These are phyloP conservation scores for Boletus sp. DNA, from an alignment of 1,284 basidiomycete species.

Conservation along the genomic window DNA sequence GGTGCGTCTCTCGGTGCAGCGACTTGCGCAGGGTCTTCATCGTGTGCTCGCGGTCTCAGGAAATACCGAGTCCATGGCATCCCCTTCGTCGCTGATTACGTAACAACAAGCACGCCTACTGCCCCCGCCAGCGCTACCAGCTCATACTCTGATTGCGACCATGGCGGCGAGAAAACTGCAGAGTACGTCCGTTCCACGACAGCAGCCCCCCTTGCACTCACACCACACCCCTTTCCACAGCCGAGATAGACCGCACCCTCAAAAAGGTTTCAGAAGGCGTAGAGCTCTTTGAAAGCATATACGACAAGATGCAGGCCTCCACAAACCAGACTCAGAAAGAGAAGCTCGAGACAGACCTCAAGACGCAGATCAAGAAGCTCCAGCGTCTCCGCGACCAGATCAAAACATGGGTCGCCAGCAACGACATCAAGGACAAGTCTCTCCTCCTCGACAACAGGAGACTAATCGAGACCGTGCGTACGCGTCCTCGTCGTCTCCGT, in stretches of 20 bases:
- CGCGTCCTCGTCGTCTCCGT: neutral
- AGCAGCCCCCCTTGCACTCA: neutral
- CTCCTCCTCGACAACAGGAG: conserved; percentile 89
- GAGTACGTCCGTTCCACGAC: conserved; percentile 43
- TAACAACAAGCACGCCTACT: conserved; percentile 12
- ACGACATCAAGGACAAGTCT: conserved; percentile 99
- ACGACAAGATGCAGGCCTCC: conserved; percentile 93
- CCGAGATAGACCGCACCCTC: conserved; percentile 93
- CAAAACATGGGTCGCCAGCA: conserved; percentile 97
- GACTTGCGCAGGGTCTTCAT: conserved; percentile 90
- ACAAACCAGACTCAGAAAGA: conserved; percentile 96
- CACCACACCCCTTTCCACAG: conserved; percentile 44
- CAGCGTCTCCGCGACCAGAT: conserved; percentile 98
- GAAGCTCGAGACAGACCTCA: conserved; percentile 91
- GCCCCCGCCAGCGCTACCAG: too few relatives aligned
- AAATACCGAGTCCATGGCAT: too few relatives aligned
- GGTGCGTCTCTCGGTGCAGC: conserved; percentile 51
- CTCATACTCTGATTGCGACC: conserved; percentile 27
- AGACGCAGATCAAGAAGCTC: conserved; percentile 99
- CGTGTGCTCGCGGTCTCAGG: too few relatives aligned
- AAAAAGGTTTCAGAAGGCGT: conserved; percentile 94
- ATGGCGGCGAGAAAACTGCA: conserved; percentile 84
- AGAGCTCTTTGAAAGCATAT: conserved; percentile 92
- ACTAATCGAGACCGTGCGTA: conserved; percentile 93
- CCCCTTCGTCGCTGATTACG: conserved; percentile 15